Percentiles rank a stretch among this genome's conserved stretches.
Conservation (phyloP, 2,329 filamentous ascomycete genomes). For the Xylaria sp. region DNA sequence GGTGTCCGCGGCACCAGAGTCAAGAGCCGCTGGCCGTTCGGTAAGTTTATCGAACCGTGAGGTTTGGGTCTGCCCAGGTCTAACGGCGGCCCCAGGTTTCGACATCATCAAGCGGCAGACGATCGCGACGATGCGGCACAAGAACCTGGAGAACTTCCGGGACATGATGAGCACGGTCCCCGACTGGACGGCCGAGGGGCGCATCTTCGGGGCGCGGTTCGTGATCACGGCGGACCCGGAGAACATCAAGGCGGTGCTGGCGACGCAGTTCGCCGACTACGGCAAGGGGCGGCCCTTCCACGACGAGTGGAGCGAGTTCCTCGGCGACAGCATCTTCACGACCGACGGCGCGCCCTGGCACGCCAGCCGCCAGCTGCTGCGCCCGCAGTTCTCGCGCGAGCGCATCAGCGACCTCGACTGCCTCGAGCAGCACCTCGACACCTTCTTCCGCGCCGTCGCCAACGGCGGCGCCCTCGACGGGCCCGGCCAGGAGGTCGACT, state of each 20-base stretch:
- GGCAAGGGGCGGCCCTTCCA: conserved; percentile 81
- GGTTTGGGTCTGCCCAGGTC: too few species aligned
- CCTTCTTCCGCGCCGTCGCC: conserved; percentile 69
- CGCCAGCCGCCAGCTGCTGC: conserved; percentile 75
- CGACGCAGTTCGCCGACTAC: conserved; percentile 82
- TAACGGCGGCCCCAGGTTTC: conserved; percentile 52
- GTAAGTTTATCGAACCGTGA: conserved; percentile 47
- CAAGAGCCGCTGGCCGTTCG: conserved; percentile 46
- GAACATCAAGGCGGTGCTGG: conserved; percentile 87
- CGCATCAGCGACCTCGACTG: conserved; percentile 79
- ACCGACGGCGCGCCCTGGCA: conserved; percentile 84
- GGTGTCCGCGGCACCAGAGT: conserved; percentile 45
- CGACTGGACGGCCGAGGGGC: conserved; percentile 63
- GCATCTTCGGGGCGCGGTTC: conserved; percentile 58
- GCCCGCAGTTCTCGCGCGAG: conserved; percentile 85
- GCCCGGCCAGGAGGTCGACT: conserved; percentile 65
- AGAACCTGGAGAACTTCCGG: conserved; percentile 65
- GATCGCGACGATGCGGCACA: conserved; percentile 52
- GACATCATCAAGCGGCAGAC: conserved; percentile 66
- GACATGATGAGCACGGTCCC: conserved; percentile 48
- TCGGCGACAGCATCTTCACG: conserved; percentile 77
- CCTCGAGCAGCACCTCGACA: conserved; percentile 78
- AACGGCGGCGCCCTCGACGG: conserved; percentile 60
- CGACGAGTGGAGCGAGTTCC: conserved; percentile 71
- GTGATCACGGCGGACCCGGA: conserved; percentile 82